Base-by-base conservation (phyloP, 768 basidiomycete species). In the Clitopilus passeckerianus region DNA sequence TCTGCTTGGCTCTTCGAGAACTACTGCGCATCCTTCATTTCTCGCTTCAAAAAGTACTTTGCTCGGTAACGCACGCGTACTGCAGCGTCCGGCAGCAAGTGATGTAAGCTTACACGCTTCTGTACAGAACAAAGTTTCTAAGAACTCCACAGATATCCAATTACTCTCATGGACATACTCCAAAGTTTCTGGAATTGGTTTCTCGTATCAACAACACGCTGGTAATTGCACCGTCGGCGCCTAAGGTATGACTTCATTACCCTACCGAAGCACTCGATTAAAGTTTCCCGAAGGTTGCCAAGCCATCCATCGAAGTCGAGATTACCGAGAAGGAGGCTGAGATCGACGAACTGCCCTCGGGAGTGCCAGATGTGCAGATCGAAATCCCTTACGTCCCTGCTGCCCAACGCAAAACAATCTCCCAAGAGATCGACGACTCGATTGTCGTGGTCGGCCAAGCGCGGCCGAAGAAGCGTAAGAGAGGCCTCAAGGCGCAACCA, bases 301-400 rank as follows among this genome's bases (percentile, higher is more conserved):
- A 50, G 46, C 46, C 46, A 23, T 20, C 46, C 9, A n/a, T 18
- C 14, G 37, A 22, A 22, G 23, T 22, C 18, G 33, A 22, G 33
- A n/a, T 22, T 22, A 23, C 54, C 52, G 43, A 61, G 57, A 14
- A 24, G 23, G 16, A 59, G 57, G 33, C 63, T 53, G 30, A 63
- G 43, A 56, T 53, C 27, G 63, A 62, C 34, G 50, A 57, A 33
- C 63, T 55, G 18, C 54, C 56, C 1, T 54, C 58, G 27, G 57
- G 56, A 18, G 59, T 66, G 55, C 46, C 62, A 57, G 66, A 67
- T 55, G 80, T 78, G 71, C 80, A 85, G 57, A 80, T 84, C 34
- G 91, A 93, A 71, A 82, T 94, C 6, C 86, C 93, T 0, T 95
- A 87, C 63, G 78, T 95, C 8, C 92, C 92, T 53, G 80, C 84